Base-by-base conservation (phyloP, 192 early-diverging fungal species). In the Backusella tarrabulga region DNA sequence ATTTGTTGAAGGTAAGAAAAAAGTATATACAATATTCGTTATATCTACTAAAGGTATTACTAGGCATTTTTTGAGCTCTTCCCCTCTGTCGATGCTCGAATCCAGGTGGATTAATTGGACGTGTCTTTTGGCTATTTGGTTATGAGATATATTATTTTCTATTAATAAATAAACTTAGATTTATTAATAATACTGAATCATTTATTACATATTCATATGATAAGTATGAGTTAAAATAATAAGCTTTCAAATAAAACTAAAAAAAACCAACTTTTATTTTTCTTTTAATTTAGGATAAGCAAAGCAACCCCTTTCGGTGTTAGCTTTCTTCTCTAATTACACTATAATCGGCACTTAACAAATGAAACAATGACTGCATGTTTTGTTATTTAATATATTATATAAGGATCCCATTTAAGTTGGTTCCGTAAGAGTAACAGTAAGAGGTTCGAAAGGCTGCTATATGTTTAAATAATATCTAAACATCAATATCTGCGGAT, bases 1-100 rank as follows among this genome's bases (percentile, higher is more conserved):
- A 89, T 75, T 84, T 99, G 73, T 97, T 99, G 81, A 88, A 93
- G 76, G 93, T 90, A 85, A 71, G 40, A 42, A 40, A 8, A 23
- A 38, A 6, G 5, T 35, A 29, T 21, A 5, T 7, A 6, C 3
- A 40, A n/a, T 14, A n/a, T 3, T 75, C 15, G 21, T 34, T 42
- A 32, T 60, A 54, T 60, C 15, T 41, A 26, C 14, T 36, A 56
- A 14, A 19, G n/a, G 9, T 23, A 23, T 35, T 3, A 4, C 17
- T 77, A 77, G 73, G 78, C 78, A 7, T 79, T 74, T 32, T 79
- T 71, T 75, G 78, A 79, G 34, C 69, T 79, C 23, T 79, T 75
- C 44, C 78, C 78, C 29, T 54, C 44, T 15, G 68, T 79, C 1
- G 73, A 79, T 17, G 73, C 42, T 38, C 52, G 52, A 32, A 74